A percentile compares a stretch with the other conserved stretches of the same genome.
Conservation (phyloP, 768 basidiomycete genomes). For the Suillus paluster region DNA sequence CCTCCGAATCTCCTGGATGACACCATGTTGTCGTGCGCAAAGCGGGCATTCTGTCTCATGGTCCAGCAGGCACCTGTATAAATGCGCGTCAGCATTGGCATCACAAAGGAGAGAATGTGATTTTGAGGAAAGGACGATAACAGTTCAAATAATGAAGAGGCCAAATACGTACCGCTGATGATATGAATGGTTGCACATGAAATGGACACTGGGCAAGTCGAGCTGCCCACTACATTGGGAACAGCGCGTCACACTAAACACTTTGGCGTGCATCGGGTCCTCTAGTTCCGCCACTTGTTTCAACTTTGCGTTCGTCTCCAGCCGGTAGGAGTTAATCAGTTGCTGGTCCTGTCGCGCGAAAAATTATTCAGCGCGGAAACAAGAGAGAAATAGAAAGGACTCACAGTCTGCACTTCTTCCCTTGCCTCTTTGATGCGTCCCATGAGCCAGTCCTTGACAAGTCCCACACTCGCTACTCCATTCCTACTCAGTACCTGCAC, state of each 20-base stretch:
- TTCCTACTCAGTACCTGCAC: conserved; percentile 90
- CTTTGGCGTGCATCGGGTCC: conserved; percentile 76
- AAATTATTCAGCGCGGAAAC: neutral
- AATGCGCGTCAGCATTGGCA: neutral
- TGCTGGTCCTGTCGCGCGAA: conserved; percentile 69
- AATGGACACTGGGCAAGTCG: conserved; percentile 92
- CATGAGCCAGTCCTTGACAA: conserved; percentile 92
- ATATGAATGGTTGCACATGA: conserved; percentile 98
- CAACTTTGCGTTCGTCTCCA: conserved; percentile 80
- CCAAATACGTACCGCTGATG: conserved; percentile 75
- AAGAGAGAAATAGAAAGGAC: conserved; percentile 30
- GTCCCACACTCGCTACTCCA: conserved; percentile 86
- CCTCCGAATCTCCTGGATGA: conserved; percentile 86
- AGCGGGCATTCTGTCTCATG: conserved; percentile 89
- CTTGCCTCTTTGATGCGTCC: conserved; percentile 72
- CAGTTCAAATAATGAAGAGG: neutral
- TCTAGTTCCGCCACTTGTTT: conserved; percentile 82
- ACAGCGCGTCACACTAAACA: conserved; percentile 95
- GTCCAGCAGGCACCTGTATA: conserved; percentile 79
- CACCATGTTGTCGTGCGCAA: conserved; percentile 84
- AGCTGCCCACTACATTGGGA: conserved; percentile 88
- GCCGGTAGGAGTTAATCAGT: conserved; percentile 84
- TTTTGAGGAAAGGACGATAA: conserved; percentile 7
- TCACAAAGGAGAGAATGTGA: too few relatives aligned
- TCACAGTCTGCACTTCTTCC: conserved; percentile 79